A percentile compares a stretch with the other conserved stretches of the same genome.
phyloP scores from a whole-genome alignment of 2,329 filamentous ascomycete genomes.

The Colletotrichum incanum region DNA sequence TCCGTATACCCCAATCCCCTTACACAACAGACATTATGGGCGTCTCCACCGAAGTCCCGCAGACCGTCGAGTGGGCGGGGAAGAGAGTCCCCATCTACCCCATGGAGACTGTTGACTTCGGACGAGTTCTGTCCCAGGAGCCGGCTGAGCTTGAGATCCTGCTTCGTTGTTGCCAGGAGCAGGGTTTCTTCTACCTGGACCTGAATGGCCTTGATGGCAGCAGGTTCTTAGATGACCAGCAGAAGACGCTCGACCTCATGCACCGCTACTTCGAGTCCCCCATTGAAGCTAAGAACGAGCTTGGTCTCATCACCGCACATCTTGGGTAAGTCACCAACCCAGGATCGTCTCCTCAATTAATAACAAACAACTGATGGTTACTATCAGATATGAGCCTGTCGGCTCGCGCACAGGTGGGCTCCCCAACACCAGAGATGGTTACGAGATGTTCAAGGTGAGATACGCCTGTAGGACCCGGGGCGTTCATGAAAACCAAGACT shows the following conservation, averaged over 20 bases:
- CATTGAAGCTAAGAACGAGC: slow-evolving; percentile 70
- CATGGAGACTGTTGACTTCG: slow-evolving; percentile 69
- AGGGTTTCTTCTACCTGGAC: slow-evolving; percentile 72
- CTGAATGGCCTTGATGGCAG: slow-evolving; percentile 68
- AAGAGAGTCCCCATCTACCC: slow-evolving; percentile 65
- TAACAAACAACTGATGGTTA: slow-evolving; percentile 8
- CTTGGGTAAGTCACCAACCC: slow-evolving; percentile 57
- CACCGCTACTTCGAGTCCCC: slow-evolving; percentile 69
- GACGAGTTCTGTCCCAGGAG: slow-evolving; percentile 67
- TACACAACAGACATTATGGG: slow-evolving; percentile 27
- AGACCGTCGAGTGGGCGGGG: slow-evolving; percentile 66
- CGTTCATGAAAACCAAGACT: neutral
- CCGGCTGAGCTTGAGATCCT: slow-evolving; percentile 68
- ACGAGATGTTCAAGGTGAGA: slow-evolving; percentile 66
- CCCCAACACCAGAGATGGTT: slow-evolving; percentile 65
- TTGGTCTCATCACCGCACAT: slow-evolving; percentile 68
- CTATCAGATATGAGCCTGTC: slow-evolving; percentile 62
- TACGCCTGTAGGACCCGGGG: slow-evolving; percentile 38
- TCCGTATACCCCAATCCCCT: neutral
- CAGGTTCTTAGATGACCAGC: slow-evolving; percentile 66
- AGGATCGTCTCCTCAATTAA: neutral
- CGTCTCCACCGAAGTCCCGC: slow-evolving; percentile 48
- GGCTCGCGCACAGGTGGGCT: slow-evolving; percentile 65
- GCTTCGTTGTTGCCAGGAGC: slow-evolving; percentile 63
- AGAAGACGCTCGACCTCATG: slow-evolving; percentile 69